Percentiles rank a stretch among this genome's conserved stretches.
phyloP scores from a whole-genome alignment of 768 basidiomycete genomes.

The Lactarius vividus region DNA sequence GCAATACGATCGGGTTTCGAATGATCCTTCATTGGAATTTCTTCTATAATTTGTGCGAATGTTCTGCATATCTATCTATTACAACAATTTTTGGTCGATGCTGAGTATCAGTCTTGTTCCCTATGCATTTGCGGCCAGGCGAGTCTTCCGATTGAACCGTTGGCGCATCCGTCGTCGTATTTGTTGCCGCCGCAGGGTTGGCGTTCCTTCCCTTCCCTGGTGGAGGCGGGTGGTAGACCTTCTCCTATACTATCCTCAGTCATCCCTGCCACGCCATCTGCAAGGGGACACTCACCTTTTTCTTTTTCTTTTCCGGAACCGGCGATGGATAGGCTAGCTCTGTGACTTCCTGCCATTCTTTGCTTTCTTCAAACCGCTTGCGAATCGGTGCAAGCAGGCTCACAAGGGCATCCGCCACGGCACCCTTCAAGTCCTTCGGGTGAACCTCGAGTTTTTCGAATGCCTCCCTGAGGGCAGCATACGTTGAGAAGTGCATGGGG shows the following conservation, averaged over 20 bases:
- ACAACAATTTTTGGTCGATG: not conserved
- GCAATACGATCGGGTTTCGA: not conserved
- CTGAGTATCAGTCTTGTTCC: not conserved
- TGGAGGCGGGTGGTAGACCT: slow-evolving; percentile 81
- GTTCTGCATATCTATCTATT: not conserved
- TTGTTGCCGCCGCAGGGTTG: slow-evolving; percentile 29
- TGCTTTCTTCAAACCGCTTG: slow-evolving; percentile 67
- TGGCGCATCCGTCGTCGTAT: not conserved
- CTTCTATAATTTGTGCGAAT: not conserved
- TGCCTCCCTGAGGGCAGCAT: slow-evolving; percentile 64
- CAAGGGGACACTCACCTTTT: slow-evolving; percentile 39
- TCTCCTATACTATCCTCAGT: slow-evolving; percentile 49
- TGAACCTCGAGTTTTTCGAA: slow-evolving; percentile 78
- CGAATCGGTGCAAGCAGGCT: slow-evolving; percentile 78
- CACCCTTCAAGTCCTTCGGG: slow-evolving; percentile 84
- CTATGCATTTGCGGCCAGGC: not conserved
- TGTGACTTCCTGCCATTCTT: slow-evolving; percentile 79
- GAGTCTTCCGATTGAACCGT: not conserved
- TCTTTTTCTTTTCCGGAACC: slow-evolving; percentile 64
- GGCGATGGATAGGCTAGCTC: slow-evolving; percentile 82
- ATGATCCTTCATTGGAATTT: not conserved
- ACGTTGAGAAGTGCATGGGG: slow-evolving; percentile 66
- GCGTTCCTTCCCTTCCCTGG: slow-evolving; percentile 72
- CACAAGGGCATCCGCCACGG: slow-evolving; percentile 71
- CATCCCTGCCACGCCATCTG: not conserved